Percentiles rank a stretch among this genome's conserved stretches.
phyloP scores from a whole-genome alignment of 495 filamentous ascomycete genomes.

The Aspergillus conjunctus region DNA sequence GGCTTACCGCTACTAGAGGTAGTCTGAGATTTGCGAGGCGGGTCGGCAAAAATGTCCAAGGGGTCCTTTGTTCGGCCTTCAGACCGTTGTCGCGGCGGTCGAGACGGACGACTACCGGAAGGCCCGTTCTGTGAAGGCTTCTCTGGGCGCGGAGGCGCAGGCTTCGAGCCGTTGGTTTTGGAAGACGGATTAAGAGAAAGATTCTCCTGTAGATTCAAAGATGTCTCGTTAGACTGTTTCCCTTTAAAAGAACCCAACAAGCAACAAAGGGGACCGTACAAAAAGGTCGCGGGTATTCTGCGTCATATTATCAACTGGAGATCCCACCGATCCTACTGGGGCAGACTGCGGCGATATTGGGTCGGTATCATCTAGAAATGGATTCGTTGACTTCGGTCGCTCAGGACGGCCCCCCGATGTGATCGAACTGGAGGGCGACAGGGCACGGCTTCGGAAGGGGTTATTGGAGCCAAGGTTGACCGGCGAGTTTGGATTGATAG shows the following conservation, averaged over 20 bases:
- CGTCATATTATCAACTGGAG: constrained; percentile 54
- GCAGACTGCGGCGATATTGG: constrained; percentile 51
- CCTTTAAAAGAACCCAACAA: constrained; percentile 3
- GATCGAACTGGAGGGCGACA: constrained; percentile 65
- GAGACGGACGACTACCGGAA: constrained; percentile 32
- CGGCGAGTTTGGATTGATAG: constrained; percentile 40
- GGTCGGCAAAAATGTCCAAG: constrained; percentile 65
- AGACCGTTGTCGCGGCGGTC: constrained; percentile 33
- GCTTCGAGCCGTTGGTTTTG: constrained; percentile 45
- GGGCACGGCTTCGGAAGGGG: constrained; percentile 91
- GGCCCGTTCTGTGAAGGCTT: constrained; percentile 34
- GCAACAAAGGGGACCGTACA: constrained; percentile 59
- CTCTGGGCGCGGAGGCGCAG: constrained; percentile 38
- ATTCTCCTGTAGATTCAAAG: constrained; percentile 37
- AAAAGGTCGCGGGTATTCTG: constrained; percentile 82
- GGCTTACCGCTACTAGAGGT: constrained; percentile 29
- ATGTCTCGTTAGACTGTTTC: constrained; percentile 10
- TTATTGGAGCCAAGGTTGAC: constrained; percentile 89
- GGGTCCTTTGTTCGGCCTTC: constrained; percentile 40
- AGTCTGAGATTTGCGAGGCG: constrained; percentile 39
- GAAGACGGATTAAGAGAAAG: constrained; percentile 43
- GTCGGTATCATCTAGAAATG: constrained; percentile 80
- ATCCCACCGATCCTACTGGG: constrained; percentile 57
- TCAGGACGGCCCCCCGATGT: constrained; percentile 50
- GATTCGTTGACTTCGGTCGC: constrained; percentile 83